Base-by-base conservation (phyloP, 2,329 filamentous ascomycete species). In the Colletotrichum sp. region DNA sequence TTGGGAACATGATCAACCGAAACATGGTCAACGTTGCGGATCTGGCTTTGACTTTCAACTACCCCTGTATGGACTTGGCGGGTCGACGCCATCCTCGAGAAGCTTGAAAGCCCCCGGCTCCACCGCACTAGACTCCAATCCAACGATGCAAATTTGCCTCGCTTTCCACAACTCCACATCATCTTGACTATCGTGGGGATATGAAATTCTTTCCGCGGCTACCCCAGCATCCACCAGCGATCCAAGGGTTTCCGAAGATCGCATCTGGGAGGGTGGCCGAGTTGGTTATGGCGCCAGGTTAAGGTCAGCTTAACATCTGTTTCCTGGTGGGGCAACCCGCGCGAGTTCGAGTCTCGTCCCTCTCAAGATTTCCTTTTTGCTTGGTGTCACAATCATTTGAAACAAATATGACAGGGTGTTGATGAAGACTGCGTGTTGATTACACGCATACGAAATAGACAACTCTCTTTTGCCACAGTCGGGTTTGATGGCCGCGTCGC, bases 261-360 rank as follows among this genome's bases (percentile, higher is more conserved):
- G 16, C 13, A 21, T 8, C 16, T 32, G 30, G 58, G 58, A 61
- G 26, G 26, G 56, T 59, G 56, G 26, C 56, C 26, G 26, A 59
- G 56, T 59, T 59, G 26, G 56, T 59, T 59, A 59, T 59, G 26
- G 56, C 26, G 26, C 56, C 26, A 59, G 56, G 56, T 59, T 59
- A 59, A 59, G 56, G 56, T 59, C 16, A 59, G 56, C 56, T 59
- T 59, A 59, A 59, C 26, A 59, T 59, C 56, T 59, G 26, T 59
- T 59, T 59, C 56, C 56, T 59, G 26, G 56, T 59, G 26, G 56
- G 56, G 56, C 26, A 59, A 59, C 56, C 56, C 26, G 26, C 56
- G 56, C 56, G 56, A 59, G 56, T 59, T 59, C 26, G 26, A 59
- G 56, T 59, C 56, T 59, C 56, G 26, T 59, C 56, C 56, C 56